phyloP scores from a whole-genome alignment of 2,329 filamentous ascomycete genomes.

The Calonectria fujianensis region DNA sequence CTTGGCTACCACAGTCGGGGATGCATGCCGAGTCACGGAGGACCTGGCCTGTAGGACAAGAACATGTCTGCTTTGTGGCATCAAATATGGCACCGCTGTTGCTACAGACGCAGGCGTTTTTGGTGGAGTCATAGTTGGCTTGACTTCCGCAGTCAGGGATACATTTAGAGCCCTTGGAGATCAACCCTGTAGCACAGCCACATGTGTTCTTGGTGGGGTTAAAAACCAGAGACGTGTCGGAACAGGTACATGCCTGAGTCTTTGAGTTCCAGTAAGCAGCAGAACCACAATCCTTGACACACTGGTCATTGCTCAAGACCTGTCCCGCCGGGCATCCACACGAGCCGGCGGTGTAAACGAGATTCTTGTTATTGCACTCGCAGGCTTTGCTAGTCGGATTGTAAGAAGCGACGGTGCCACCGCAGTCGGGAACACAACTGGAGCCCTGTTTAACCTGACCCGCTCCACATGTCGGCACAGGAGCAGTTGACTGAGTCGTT shows the following conservation, averaged over 20 bases:
- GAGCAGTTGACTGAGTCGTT: too few relatives aligned
- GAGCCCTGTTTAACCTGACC: conserved; percentile 7
- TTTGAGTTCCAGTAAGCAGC: neutral
- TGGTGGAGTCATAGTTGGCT: conserved; percentile 43
- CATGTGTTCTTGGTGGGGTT: conserved; percentile 3
- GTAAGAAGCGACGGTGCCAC: neutral
- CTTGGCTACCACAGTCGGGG: conserved; percentile 25
- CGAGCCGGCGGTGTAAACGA: neutral
- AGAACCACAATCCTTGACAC: conserved; percentile 10
- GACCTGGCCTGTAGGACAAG: conserved; percentile 23
- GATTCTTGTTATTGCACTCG: conserved; percentile 16
- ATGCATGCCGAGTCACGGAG: conserved; percentile 15
- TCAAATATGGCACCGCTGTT: conserved; percentile 45
- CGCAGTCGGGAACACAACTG: neutral
- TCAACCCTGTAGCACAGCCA: neutral
- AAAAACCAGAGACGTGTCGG: neutral
- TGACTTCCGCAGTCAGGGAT: conserved; percentile 45
- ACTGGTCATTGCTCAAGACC: neutral
- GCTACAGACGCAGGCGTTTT: conserved; percentile 49
- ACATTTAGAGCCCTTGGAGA: conserved; percentile 36
- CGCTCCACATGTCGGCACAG: conserved; percentile 6
- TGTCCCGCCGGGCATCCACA: conserved; percentile 3
- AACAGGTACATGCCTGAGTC: neutral
- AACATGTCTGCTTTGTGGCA: conserved; percentile 42
- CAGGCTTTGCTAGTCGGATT: neutral